These are phyloP conservation scores for Lactifluus rugatus DNA, from an alignment of 768 basidiomycete species.

Conservation along the genomic window DNA sequence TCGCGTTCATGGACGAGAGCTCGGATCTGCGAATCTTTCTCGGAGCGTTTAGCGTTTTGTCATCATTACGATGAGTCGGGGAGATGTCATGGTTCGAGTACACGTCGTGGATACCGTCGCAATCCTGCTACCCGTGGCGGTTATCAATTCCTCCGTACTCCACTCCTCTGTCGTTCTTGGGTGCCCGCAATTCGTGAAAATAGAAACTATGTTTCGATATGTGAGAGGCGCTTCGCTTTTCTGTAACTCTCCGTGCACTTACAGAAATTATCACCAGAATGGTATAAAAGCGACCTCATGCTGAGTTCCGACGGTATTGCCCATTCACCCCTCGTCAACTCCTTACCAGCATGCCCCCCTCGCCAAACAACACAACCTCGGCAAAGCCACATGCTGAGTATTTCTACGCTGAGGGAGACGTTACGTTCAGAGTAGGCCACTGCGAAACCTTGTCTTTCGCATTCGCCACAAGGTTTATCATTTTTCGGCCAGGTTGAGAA, in stretches of 20 bases:
- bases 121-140: neutral
- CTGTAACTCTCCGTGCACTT: neutral
- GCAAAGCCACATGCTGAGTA: neutral
- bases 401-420: neutral
- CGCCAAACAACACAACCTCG: rapidly evolving
- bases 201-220: neutral
- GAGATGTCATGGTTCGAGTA: neutral
- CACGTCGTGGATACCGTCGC: neutral
- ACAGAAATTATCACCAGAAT: neutral
- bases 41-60: neutral
- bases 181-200: neutral
- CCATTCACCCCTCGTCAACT: neutral
- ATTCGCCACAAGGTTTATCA: no score
- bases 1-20: neutral
- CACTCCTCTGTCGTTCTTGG: neutral
- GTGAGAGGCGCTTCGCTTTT: neutral
- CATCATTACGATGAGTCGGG: neutral
- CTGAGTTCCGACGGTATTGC: neutral
- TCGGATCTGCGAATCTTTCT: slow-evolving; percentile 2
- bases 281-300: neutral
- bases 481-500: slow-evolving; percentile 40
- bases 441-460: neutral
- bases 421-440: neutral
- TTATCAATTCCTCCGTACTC: neutral
- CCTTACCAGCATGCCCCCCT: neutral